Evolutionary conservation across 2,329 filamentous ascomycete species (phyloP).

Genomic region (Fonsecaea pugnacius): DNA sequence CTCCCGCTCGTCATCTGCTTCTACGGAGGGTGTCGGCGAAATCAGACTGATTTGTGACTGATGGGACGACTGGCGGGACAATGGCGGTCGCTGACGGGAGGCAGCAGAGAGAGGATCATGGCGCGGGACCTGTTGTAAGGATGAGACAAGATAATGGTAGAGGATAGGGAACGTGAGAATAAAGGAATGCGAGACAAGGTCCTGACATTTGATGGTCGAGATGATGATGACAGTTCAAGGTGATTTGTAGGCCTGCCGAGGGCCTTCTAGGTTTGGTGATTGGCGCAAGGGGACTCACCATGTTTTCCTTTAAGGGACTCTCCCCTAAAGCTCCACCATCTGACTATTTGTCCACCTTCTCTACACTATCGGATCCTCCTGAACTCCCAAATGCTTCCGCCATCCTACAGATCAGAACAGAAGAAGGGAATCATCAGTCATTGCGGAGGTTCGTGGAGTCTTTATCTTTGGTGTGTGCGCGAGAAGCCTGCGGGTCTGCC

Average conservation of each 20-base stretch:
- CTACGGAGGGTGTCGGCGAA: constrained; percentile 65
- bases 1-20: constrained; percentile 68
- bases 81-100: constrained; percentile 23
- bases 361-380: constrained; percentile 10
- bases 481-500: constrained; percentile 6
- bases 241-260: background rate
- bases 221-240: constrained; percentile 2
- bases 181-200: background rate
- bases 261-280: constrained; percentile 16
- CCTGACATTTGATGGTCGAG: background rate
- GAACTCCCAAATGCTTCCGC: constrained; percentile 4
- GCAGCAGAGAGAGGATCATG: constrained; percentile 28
- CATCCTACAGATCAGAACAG: constrained; percentile 2
- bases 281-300: constrained; percentile 20
- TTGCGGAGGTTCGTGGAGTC: constrained; percentile 3
- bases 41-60: constrained; percentile 60
- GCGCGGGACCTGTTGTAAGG: constrained; percentile 37
- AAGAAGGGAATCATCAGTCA: background rate
- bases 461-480: background rate
- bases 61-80: constrained; percentile 29
- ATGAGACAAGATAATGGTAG: constrained; percentile 1
- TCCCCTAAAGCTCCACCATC: constrained; percentile 9
- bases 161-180: background rate
- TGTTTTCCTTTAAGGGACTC: constrained; percentile 12
- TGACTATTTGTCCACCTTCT: constrained; percentile 1